phyloP scores from a whole-genome alignment of 2,329 filamentous ascomycete species.

The Helminthosporium solani region DNA sequence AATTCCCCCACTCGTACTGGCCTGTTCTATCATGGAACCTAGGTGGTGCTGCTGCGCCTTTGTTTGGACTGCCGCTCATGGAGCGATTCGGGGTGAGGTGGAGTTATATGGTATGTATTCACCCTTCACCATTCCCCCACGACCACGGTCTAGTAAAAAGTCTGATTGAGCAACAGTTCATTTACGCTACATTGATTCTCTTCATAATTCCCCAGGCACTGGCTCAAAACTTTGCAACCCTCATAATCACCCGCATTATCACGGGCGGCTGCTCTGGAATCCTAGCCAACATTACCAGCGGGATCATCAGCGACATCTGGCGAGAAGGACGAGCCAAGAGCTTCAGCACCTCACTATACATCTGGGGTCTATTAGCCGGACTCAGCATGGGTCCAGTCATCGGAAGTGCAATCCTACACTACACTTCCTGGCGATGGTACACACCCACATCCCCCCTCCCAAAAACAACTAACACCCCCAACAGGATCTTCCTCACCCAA shows the following conservation, averaged over 20 bases:
- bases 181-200: slow-evolving; percentile 45
- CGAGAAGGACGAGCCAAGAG: slow-evolving; percentile 42
- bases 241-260: slow-evolving; percentile 48
- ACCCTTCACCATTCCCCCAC: too few species aligned
- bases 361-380: slow-evolving; percentile 47
- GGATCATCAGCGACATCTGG: slow-evolving; percentile 43
- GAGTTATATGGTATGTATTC: slow-evolving; percentile 41
- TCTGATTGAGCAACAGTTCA: slow-evolving; percentile 18
- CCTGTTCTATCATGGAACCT: slow-evolving; percentile 46
- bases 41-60: slow-evolving; percentile 45
- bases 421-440: slow-evolving; percentile 47
- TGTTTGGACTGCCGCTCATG: slow-evolving; percentile 47
- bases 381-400: slow-evolving; percentile 49
- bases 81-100: slow-evolving; percentile 48
- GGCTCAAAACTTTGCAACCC: slow-evolving; percentile 48
- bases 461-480: slow-evolving; percentile 12
- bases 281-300: slow-evolving; percentile 43
- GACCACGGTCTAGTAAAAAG: too few species aligned
- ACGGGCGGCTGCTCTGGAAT: slow-evolving; percentile 48
- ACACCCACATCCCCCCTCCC: slow-evolving; percentile 12
- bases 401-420: slow-evolving; percentile 43
- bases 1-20: slow-evolving; percentile 46
- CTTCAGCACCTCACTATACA: slow-evolving; percentile 47
- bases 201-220: slow-evolving; percentile 47
- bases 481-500: slow-evolving; percentile 49